Evolutionary conservation across 2,329 filamentous ascomycete species (phyloP), one percentile per base, ranked within the genome.

Genomic region (Cryphonectria carpinicola): DNA sequence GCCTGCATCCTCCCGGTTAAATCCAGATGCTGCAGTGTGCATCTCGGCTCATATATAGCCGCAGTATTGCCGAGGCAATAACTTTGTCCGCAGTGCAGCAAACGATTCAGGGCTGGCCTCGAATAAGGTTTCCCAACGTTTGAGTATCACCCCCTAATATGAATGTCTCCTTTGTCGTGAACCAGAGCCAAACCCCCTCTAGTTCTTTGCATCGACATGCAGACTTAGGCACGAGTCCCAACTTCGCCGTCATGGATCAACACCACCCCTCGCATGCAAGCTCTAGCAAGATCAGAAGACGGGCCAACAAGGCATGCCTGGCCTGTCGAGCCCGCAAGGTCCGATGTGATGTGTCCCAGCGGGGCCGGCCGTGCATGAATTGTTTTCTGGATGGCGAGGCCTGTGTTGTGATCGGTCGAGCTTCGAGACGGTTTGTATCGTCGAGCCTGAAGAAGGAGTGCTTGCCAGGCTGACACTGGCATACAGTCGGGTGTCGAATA

Each of bases 241-340:
- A 39, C 35, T 14, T 19, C n/a, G 19, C 8, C 10, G 43, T 46
- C 37, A 70, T 70, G 69, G 69, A 70, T 35, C 52, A 58, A 10
- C 56, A 54, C 49, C 49, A 37, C 60, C 41, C 46, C 22, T 49
- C 46, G 43, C 43, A 49, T 8, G 46, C 60, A 52, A 39, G 61
- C 11, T 61, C 68, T 1, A 70, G 76, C 67, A 83, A 82, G 76
- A 79, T 79, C 67, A 77, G 82, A 52, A 84, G 83, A 78, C 79
- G 84, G 70, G 84, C 84, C 1, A 78, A 84, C n/a, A 85, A 86
- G 66, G 84, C 84, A 13, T 86, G 84, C 66, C 78, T 85, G 13
- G 84, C 83, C n/a, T 86, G 84, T 74, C 80, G 84, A 22, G 81
- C 84, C n/a, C 79, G 84, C 37, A 86, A 86, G 75, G 84, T 86